A percentile compares a stretch with the other conserved stretches of the same genome.
Evolutionary conservation across 768 basidiomycete species (phyloP).

Genomic region (Mycena haematopus): DNA sequence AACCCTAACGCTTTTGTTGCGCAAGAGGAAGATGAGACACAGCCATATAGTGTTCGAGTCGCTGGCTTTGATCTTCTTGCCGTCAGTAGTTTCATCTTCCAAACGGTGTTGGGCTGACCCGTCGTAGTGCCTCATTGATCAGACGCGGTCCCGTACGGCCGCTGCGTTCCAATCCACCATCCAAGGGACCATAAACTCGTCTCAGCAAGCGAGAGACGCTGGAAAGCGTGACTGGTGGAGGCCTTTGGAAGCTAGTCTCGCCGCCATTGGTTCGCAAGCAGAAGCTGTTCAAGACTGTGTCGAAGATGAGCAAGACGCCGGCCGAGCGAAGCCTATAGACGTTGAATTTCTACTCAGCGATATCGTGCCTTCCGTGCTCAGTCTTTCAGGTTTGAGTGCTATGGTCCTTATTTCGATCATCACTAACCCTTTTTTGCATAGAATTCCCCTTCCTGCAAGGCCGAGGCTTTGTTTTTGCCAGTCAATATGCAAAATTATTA

Average conservation of each 20-base stretch:
- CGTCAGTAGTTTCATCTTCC: conserved; percentile 47
- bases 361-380: conserved; percentile 80
- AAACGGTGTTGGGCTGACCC: conserved; percentile 3
- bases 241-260: conserved; percentile 84
- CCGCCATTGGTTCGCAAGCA: conserved; percentile 80
- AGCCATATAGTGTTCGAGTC: conserved; percentile 80
- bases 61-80: conserved; percentile 85
- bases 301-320: conserved; percentile 75
- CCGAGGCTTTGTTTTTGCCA: conserved; percentile 92
- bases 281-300: conserved; percentile 78
- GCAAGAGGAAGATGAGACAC: conserved; percentile 93
- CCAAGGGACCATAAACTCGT: conserved; percentile 61
- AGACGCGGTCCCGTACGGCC: conserved; percentile 56
- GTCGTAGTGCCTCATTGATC: conserved; percentile 63
- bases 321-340: conserved; percentile 72
- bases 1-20: conserved; percentile 93
- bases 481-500: conserved; percentile 80
- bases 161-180: conserved; percentile 60
- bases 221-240: conserved; percentile 87
- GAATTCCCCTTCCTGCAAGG: conserved; percentile 95
- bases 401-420: not conserved
- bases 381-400: conserved; percentile 60
- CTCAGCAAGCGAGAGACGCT: conserved; percentile 58
- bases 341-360: conserved; percentile 76
- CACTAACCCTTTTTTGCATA: conserved; percentile 38